Evolutionary conservation across 2,329 filamentous ascomycete species (phyloP), one percentile per base, ranked within the genome.

Genomic region (Fusarium albosuccineum): DNA sequence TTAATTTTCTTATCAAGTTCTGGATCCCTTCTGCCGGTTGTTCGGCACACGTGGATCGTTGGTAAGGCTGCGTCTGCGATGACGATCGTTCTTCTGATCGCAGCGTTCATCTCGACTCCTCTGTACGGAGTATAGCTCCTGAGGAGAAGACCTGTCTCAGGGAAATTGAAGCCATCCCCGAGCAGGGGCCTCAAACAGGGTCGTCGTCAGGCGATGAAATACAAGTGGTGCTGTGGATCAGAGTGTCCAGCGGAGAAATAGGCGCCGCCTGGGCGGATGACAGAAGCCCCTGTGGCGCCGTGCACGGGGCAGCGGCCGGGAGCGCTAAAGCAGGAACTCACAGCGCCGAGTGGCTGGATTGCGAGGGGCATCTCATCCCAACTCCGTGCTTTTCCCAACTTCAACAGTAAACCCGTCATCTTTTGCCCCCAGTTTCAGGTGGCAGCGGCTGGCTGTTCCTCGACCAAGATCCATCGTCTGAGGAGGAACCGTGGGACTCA

Each of bases 281-380:
- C 45, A 34, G 45, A 48, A 29, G 45, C 45, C 42, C 26, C 42
- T 33, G 8, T 13, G 17, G 33, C 42, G 14, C 9, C 36, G 44
- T 16, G 34, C 29, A 60, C 30, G 11, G 30, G 30, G 30, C 30
- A 37, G 56, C 27, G 48, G 33, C 27, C 48, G 14, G 16, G 44
- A 51, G 66, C 66, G 62, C 66, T 68, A 70, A 69, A 57, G 66
- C 66, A 70, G 66, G 66, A 64, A 69, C 65, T 57, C 40, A 51
- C 37, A 14, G 55, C n/a, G 50, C 30, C 27, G 58, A 60, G 17
- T 56, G 50, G 51, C 57, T 42, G 13, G 26, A 27, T 11, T 14
- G 9, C 14, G n/a, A 6, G 26, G 37, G 14, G 6, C 27, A 49
- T n/a, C 14, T 13, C 39, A 27, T 27, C 49, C 30, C 41, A 57